Evolutionary conservation across 2,329 filamentous ascomycete genomes (phyloP).

Genomic region (Zasmidium angulare): DNA sequence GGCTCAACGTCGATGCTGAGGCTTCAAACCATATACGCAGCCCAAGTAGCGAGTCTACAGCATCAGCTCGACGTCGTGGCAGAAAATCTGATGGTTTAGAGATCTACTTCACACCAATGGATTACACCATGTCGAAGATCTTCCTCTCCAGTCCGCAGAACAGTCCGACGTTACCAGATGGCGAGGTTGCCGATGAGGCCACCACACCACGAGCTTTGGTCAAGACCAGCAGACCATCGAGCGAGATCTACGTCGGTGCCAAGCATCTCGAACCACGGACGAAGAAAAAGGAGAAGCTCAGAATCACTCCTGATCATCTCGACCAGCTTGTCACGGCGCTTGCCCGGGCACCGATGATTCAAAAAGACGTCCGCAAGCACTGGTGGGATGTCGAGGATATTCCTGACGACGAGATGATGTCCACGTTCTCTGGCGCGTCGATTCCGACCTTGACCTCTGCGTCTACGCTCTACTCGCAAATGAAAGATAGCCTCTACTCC

Average conservation of each 20-base stretch:
- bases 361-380: conserved; percentile 23
- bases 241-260: conserved; percentile 15
- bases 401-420: conserved; percentile 21
- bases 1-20: conserved; percentile 9
- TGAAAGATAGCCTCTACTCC: neutral
- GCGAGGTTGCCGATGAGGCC: conserved; percentile 7
- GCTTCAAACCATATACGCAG: conserved; percentile 13
- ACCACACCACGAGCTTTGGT: conserved; percentile 15
- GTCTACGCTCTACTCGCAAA: conserved; percentile 17
- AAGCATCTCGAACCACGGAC: neutral
- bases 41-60: conserved; percentile 2
- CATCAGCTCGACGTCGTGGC: conserved; percentile 10
- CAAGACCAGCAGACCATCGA: conserved; percentile 11
- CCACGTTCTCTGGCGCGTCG: conserved; percentile 20
- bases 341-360: conserved; percentile 24
- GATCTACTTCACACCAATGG: conserved; percentile 30
- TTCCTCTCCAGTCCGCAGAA: conserved; percentile 26
- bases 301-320: conserved; percentile 24
- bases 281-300: conserved; percentile 10
- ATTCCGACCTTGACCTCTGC: conserved; percentile 20
- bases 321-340: conserved; percentile 26
- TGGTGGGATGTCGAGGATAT: conserved; percentile 27
- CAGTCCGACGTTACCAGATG: conserved; percentile 18
- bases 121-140: conserved; percentile 21
- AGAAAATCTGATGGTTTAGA: conserved; percentile 13